A percentile compares a stretch with the other conserved stretches of the same genome.
These are phyloP conservation scores for Cercophora newfieldiana DNA, from an alignment of 495 filamentous ascomycete genomes.

Conservation along the genomic window DNA sequence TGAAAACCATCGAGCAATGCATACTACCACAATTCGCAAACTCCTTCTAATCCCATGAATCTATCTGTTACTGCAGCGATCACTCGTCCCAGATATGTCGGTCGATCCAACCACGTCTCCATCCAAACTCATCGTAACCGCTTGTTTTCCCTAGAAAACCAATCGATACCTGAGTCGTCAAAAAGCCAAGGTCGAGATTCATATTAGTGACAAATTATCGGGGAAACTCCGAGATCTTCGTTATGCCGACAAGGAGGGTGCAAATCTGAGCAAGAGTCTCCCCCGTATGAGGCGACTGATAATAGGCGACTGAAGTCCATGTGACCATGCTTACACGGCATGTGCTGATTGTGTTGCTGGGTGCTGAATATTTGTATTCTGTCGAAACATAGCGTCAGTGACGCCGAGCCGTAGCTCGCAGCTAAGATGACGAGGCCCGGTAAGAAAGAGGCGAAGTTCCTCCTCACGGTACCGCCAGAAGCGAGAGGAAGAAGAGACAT, in stretches of 20 bases:
- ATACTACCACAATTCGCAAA: too few species aligned
- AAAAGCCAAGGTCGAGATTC: neutral
- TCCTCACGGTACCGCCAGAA: neutral
- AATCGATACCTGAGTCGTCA: neutral
- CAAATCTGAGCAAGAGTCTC: neutral
- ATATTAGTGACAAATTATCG: neutral
- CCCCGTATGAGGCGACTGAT: neutral
- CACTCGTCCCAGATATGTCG: neutral
- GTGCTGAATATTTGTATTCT: neutral
- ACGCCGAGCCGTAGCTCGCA: neutral
- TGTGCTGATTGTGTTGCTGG: too few species aligned
- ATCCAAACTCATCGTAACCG: neutral
- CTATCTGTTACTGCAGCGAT: too few species aligned
- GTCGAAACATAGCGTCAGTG: neutral
- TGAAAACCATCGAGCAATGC: neutral
- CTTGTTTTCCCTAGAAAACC: neutral
- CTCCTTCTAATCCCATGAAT: too few species aligned
- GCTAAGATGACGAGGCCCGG: neutral
- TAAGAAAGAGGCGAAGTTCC: neutral
- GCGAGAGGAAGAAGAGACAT: neutral
- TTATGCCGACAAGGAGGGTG: neutral
- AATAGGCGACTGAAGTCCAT: neutral
- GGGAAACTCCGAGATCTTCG: neutral
- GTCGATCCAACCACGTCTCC: neutral
- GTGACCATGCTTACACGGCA: neutral